A percentile compares a stretch with the other conserved stretches of the same genome.
These are phyloP conservation scores for Entonaema liquescens DNA, from an alignment of 495 filamentous ascomycete species.

Conservation along the genomic window DNA sequence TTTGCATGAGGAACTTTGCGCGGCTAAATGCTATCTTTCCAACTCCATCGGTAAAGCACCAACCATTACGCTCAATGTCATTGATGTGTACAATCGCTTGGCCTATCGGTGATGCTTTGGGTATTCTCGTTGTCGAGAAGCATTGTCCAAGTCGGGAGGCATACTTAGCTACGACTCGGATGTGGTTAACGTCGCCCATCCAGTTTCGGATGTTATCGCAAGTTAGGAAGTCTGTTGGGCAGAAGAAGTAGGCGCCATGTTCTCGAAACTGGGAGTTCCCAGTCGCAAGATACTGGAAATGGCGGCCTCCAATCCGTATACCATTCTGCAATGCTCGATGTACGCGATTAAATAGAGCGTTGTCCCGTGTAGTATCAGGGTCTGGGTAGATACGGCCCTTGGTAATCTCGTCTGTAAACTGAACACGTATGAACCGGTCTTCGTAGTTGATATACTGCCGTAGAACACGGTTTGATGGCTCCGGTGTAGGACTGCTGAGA, in stretches of 20 bases:
- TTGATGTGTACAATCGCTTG: slow-evolving; percentile 54
- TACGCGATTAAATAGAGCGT: slow-evolving; percentile 79
- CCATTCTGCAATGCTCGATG: slow-evolving; percentile 76
- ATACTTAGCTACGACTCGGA: slow-evolving; percentile 82
- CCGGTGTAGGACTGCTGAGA: slow-evolving; percentile 77
- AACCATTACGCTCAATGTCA: slow-evolving; percentile 73
- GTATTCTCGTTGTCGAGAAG: slow-evolving; percentile 87
- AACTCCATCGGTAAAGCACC: slow-evolving; percentile 89
- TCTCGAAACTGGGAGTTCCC: slow-evolving; percentile 96
- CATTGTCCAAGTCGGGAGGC: slow-evolving; percentile 90
- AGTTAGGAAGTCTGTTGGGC: slow-evolving; percentile 64
- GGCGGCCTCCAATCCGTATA: slow-evolving; percentile 80
- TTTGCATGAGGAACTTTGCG: slow-evolving; percentile 70
- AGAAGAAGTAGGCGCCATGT: slow-evolving; percentile 91
- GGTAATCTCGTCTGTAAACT: slow-evolving; percentile 82
- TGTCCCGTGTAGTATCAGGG: slow-evolving; percentile 60
- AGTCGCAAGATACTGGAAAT: slow-evolving; percentile 91
- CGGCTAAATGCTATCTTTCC: slow-evolving; percentile 88
- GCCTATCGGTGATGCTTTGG: slow-evolving; percentile 44
- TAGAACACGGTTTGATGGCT: slow-evolving; percentile 88
- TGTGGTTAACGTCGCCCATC: slow-evolving; percentile 89
- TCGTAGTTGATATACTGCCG: slow-evolving; percentile 70
- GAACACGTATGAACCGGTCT: slow-evolving; percentile 91
- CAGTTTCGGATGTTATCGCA: slow-evolving; percentile 81
- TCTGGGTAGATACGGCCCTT: slow-evolving; percentile 58